Conservation (phyloP, 106 monocot species). For the Dioscorea alata region DNA sequence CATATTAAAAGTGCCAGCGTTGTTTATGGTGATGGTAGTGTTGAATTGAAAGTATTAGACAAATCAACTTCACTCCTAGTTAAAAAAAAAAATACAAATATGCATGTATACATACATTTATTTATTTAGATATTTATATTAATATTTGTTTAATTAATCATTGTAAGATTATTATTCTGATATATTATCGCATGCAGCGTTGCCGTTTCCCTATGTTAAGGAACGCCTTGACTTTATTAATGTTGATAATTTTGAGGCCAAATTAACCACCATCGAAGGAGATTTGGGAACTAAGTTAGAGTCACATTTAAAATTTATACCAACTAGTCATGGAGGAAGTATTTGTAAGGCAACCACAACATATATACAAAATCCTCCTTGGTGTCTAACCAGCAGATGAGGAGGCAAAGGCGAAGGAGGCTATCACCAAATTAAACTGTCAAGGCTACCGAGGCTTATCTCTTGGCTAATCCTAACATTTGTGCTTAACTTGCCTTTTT, state of each 20-base stretch:
- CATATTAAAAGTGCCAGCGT: too few species aligned
- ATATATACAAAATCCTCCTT: conserved; percentile 15
- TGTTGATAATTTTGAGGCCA: conserved; percentile 13
- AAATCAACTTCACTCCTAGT: conserved; percentile 42
- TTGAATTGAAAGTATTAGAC: conserved; percentile 26
- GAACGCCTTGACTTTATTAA: conserved; percentile 16
- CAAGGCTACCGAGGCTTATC: neutral
- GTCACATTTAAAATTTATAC: conserved; percentile 22
- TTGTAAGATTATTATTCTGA: too few species aligned
- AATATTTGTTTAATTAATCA: neutral
- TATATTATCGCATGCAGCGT: neutral
- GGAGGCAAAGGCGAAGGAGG: neutral
- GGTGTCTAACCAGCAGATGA: too few species aligned
- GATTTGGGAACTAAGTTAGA: conserved; percentile 13
- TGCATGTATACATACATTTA: neutral
- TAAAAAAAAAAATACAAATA: neutral
- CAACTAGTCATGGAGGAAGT: conserved; percentile 7
- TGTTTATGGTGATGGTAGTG: conserved; percentile 9
- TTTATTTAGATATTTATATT: neutral
- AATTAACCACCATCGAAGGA: conserved; percentile 20
- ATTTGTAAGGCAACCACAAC: conserved; percentile 17
- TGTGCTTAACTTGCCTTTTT: neutral
- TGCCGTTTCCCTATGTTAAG: conserved; percentile 9
- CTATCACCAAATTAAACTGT: neutral
- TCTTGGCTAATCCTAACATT: neutral